Evolutionary conservation across 2,329 filamentous ascomycete genomes (phyloP).

Genomic region (Microdochium paspali): DNA sequence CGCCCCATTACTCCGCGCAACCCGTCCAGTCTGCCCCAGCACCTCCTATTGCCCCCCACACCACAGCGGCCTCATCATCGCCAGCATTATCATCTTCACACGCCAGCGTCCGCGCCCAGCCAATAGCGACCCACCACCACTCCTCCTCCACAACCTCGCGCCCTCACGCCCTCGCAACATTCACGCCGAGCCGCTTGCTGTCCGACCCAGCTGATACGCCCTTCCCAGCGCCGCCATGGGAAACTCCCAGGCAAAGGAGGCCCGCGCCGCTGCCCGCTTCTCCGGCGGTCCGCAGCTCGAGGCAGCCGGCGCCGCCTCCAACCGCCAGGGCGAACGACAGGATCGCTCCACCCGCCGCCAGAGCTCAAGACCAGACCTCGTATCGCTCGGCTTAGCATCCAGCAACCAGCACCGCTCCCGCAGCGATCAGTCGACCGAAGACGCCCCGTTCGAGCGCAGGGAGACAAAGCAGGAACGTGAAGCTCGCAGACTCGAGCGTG

Average conservation of each 20-base stretch:
- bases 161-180: too few species aligned
- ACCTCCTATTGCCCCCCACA: too few species aligned
- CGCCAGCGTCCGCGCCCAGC: too few species aligned
- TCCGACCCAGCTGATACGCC: not conserved
- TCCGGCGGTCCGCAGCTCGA: not conserved
- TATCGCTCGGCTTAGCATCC: constrained; percentile 32
- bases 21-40: too few species aligned
- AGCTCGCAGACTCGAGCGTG: constrained; percentile 73
- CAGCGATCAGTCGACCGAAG: constrained; percentile 9
- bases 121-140: too few species aligned
- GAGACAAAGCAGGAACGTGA: constrained; percentile 92
- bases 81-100: too few species aligned
- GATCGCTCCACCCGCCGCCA: constrained; percentile 6
- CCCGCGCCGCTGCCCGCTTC: not conserved
- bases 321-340: not conserved
- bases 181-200: too few species aligned
- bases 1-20: too few species aligned
- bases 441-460: constrained; percentile 51
- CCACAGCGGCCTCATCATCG: too few species aligned
- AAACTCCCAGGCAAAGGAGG: not conserved
- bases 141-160: too few species aligned
- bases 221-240: not conserved
- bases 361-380: constrained; percentile 34
- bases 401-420: constrained; percentile 26
- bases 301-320: not conserved